Conservation (phyloP, 352 stramenopile species). For the Blastocystis sp. region DNA sequence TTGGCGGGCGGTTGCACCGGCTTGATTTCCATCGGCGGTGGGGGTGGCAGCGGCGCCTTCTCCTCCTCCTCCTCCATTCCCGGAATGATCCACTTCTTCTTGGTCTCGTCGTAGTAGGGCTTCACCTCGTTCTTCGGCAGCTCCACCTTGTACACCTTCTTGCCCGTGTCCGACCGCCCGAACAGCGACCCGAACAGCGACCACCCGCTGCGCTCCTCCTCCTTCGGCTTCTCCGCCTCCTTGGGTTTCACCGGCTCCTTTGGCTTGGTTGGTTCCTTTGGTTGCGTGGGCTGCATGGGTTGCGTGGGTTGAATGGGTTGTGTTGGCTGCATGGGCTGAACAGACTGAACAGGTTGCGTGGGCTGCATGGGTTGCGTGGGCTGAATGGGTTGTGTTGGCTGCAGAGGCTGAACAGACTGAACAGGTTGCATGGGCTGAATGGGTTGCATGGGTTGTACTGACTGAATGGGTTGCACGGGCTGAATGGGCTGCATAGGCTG, state of each 20-base stretch:
- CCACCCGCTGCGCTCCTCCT: slow-evolving; percentile 49
- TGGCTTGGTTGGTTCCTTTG: neutral
- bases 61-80: slow-evolving; percentile 59
- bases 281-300: neutral
- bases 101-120: slow-evolving; percentile 68
- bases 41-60: slow-evolving; percentile 14
- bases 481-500: neutral
- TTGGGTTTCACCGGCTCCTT: neutral
- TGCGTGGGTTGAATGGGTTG: neutral
- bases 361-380: neutral
- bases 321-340: neutral
- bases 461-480: neutral
- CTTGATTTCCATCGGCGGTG: slow-evolving; percentile 33
- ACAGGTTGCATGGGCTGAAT: neutral
- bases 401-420: neutral
- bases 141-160: slow-evolving; percentile 69
- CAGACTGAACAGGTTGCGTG: neutral
- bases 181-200: slow-evolving; percentile 59
- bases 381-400: neutral
- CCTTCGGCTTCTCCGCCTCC: neutral
- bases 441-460: neutral
- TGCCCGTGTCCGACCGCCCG: slow-evolving; percentile 40
- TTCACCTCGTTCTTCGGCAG: slow-evolving; percentile 67
- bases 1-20: neutral
- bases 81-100: slow-evolving; percentile 69